These are phyloP conservation scores for Euryodendron excelsum DNA, from an alignment of 148 eudicot genomes.

Conservation along the genomic window DNA sequence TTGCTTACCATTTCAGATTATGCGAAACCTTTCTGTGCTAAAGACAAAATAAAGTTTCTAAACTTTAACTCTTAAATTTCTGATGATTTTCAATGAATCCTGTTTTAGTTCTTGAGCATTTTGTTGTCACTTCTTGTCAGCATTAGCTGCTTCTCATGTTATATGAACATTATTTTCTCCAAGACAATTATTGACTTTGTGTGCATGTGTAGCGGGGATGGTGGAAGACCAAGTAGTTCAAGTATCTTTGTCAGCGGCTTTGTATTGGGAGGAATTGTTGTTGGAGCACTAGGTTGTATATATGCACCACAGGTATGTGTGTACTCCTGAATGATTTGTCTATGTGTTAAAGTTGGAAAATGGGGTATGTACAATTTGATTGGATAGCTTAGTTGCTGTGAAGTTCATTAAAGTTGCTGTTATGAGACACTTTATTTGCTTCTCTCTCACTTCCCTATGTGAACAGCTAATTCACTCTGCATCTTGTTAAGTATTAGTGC, in stretches of 20 bases:
- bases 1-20: background rate
- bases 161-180: background rate
- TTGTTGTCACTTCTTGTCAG: background rate
- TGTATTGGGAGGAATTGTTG: constrained; percentile 67
- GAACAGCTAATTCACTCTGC: background rate
- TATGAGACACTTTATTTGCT: background rate
- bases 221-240: constrained; percentile 45
- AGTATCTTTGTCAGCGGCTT: constrained; percentile 65
- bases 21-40: background rate
- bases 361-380: background rate
- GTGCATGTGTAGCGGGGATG: constrained; percentile 32
- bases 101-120: constrained; percentile 5
- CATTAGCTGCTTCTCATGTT: background rate
- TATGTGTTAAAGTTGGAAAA: background rate
- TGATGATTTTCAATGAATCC: background rate
- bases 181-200: background rate
- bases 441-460: background rate
- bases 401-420: background rate
- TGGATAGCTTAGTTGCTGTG: background rate
- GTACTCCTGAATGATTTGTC: background rate
- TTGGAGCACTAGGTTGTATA: constrained; percentile 63
- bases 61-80: background rate
- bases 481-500: background rate
- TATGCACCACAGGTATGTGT: constrained; percentile 70
- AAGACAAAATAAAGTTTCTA: background rate